Evolutionary conservation across 2,329 filamentous ascomycete species (phyloP).

Genomic region (Aureobasidium lini): DNA sequence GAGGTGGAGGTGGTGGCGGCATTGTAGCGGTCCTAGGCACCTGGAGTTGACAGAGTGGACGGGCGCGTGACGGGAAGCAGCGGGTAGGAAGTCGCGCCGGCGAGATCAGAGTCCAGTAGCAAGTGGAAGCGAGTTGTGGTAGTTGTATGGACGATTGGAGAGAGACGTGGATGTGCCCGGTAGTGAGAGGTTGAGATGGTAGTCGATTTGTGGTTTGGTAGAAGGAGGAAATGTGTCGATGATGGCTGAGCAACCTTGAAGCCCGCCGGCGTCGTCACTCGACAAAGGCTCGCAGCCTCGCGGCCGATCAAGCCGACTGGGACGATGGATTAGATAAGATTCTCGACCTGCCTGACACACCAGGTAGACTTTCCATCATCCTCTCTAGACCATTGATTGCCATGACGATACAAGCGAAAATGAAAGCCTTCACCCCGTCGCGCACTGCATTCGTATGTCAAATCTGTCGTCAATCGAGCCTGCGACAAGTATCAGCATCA

Average conservation of each 20-base stretch:
- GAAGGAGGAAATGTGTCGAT: neutral
- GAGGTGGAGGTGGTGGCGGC: slow-evolving; percentile 63
- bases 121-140: neutral
- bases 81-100: neutral
- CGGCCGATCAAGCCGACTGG: too few relatives aligned
- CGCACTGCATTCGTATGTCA: neutral
- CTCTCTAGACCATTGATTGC: neutral
- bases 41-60: neutral
- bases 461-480: neutral
- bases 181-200: neutral
- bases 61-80: slow-evolving; percentile 2
- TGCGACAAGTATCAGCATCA: neutral
- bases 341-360: neutral
- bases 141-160: neutral
- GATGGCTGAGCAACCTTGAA: neutral
- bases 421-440: slow-evolving; percentile 2
- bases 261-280: neutral
- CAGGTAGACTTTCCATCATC: too few relatives aligned
- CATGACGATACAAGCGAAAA: neutral
- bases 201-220: neutral
- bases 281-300: neutral
- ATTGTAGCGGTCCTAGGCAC: slow-evolving; percentile 2
- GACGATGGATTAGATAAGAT: too few relatives aligned
- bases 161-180: neutral
- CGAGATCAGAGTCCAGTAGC: neutral